Evolutionary conservation across 805 yeast genomes (phyloP).

Genomic region (Ascoidea tarda): DNA sequence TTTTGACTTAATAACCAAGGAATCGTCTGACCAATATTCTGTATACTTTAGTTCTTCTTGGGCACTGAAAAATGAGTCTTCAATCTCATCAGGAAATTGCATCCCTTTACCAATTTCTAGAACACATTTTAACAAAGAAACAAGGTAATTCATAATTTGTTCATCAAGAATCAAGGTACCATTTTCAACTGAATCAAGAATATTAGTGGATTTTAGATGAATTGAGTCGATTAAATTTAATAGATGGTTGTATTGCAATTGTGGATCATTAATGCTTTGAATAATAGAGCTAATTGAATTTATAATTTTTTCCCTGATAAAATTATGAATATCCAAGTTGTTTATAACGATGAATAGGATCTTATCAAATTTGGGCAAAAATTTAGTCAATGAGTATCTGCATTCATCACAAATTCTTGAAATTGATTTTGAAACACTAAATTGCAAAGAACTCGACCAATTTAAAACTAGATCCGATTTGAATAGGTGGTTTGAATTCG

Average conservation of each 20-base stretch:
- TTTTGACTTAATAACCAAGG: conserved; percentile 26
- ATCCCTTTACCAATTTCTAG: conserved; percentile 62
- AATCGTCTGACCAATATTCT: conserved; percentile 36
- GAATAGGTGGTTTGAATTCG: background rate
- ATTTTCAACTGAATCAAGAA: conserved; percentile 3
- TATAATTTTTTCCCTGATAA: conserved; percentile 44
- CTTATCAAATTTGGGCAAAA: conserved; percentile 33
- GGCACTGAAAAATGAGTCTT: conserved; percentile 18
- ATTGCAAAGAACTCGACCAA: background rate
- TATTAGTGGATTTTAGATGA: conserved; percentile 9
- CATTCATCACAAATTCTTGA: conserved; percentile 43
- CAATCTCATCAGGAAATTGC: conserved; percentile 39
- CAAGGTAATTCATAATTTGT: conserved; percentile 26
- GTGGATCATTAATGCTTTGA: conserved; percentile 37
- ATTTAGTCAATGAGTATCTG: conserved; percentile 23
- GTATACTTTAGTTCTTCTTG: conserved; percentile 15
- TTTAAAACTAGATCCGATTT: background rate
- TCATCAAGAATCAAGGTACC: conserved; percentile 9
- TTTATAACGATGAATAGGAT: conserved; percentile 33
- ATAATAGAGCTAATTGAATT: conserved; percentile 51
- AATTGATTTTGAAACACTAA: conserved; percentile 25
- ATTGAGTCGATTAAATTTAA: conserved; percentile 20
- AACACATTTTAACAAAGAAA: conserved; percentile 47
- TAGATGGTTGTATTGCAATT: conserved; percentile 23
- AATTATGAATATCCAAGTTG: conserved; percentile 23